phyloP scores from a whole-genome alignment of 768 basidiomycete genomes.

The Lanmaoa pseudosensibilis region DNA sequence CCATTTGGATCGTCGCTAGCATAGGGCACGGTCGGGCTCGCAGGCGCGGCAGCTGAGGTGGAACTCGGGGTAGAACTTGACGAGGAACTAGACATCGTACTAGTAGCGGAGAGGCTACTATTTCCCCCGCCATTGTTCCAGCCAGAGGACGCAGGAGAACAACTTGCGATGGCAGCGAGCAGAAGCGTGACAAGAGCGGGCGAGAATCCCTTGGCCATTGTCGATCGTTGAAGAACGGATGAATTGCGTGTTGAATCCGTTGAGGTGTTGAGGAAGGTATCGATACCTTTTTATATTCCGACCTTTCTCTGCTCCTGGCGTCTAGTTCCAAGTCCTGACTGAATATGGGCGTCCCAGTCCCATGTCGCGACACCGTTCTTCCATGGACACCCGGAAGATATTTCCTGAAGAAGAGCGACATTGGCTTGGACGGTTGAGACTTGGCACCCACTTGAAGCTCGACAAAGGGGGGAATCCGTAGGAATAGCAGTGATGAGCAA shows the following conservation, averaged over 20 bases:
- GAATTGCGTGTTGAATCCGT: background rate
- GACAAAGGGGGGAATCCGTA: too few species aligned
- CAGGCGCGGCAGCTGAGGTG: slow-evolving; percentile 28
- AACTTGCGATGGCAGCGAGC: slow-evolving; percentile 1
- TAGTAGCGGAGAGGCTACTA: too few species aligned
- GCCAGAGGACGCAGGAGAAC: too few species aligned
- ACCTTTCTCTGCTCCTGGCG: background rate
- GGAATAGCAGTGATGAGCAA: background rate
- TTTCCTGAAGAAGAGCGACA: background rate
- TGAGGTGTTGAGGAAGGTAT: background rate
- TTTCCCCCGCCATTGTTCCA: too few species aligned
- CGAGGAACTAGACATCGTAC: too few species aligned
- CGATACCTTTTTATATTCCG: background rate
- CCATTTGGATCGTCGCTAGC: slow-evolving; percentile 44
- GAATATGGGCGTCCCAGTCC: background rate
- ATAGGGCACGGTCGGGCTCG: slow-evolving; percentile 42
- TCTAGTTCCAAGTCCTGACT: background rate
- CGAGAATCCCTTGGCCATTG: slow-evolving; percentile 6
- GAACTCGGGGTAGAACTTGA: slow-evolving; percentile 4
- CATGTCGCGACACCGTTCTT: background rate
- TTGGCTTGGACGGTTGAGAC: too few species aligned
- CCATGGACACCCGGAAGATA: background rate
- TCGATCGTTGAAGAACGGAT: background rate
- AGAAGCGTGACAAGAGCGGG: slow-evolving; percentile 2
- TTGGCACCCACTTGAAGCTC: too few species aligned